Base-by-base conservation (phyloP, 352 stramenopile genomes). In the Phytophthora constricta region DNA sequence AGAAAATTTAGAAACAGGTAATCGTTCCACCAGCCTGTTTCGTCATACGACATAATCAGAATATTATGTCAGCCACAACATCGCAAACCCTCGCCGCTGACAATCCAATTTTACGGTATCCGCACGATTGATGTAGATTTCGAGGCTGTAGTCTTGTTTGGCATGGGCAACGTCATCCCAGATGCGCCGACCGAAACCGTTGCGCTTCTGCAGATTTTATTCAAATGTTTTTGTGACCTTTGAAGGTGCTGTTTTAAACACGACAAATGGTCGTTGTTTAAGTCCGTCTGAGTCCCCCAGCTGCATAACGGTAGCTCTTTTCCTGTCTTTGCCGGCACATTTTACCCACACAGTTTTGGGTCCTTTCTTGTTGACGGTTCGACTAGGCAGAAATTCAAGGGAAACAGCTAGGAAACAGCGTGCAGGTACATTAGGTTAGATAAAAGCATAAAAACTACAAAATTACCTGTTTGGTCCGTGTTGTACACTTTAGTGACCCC, bases 401-500 rank as follows among this genome's bases (percentile, higher is more conserved):
- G n/a, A n/a, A n/a, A n/a, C n/a, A n/a, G n/a, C n/a, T n/a, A n/a
- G n/a, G n/a, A n/a, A n/a, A n/a, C n/a, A n/a, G n/a, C n/a, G n/a
- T n/a, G n/a, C n/a, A n/a, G n/a, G n/a, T n/a, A n/a, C n/a, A n/a
- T n/a, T n/a, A n/a, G n/a, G n/a, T n/a, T n/a, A n/a, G n/a, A n/a
- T n/a, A n/a, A n/a, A n/a, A n/a, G n/a, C n/a, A n/a, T n/a, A n/a
- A n/a, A n/a, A n/a, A n/a, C n/a, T n/a, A n/a, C n/a, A n/a, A n/a
- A n/a, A n/a, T 25, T 23, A 56, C 49, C 52, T 49, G 52, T 59
- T 59, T 59, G 52, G 33, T 59, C 52, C 11, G 52, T 39, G 49
- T 59, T 49, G 23, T 49, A 49, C 7, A 59, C 33, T 26, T 49
- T 19, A 14, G 16, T 49, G 31, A 47, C n/a, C n/a, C n/a, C n/a